Base-by-base conservation (phyloP, 2,329 filamentous ascomycete species). In the Colletotrichum sp. region DNA sequence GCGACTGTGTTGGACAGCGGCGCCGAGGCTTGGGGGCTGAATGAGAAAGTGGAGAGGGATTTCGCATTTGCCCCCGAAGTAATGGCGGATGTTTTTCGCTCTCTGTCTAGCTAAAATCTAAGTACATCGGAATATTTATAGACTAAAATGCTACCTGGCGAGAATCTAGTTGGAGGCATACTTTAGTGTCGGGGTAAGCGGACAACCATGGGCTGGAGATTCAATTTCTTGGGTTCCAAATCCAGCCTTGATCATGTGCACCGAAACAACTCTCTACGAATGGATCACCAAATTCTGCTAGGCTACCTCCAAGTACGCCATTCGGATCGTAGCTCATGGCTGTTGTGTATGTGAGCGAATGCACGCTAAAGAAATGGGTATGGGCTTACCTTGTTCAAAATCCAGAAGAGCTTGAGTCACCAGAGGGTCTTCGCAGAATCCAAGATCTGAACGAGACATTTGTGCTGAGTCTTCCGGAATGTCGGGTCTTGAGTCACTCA, bases 1-100 rank as follows among this genome's bases (percentile, higher is more conserved):
- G 88, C 89, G 7, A 92, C 90, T 2, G 90, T 92, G 2, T 88
- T 91, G 80, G 90, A 87, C 66, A 81, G 81, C 52, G 82, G 84
- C 6, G 70, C 80, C 3, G 80, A 80, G 6, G 86, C 85, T 0
- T 87, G 84, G 84, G 86, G 86, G 0, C 62, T 83, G 13, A 87
- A 88, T 36, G 77, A 79, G 52, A 62, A 36, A 36, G 65, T 74
- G 2, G 71, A 77, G 21, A 67, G 26, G 18, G 69, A 76, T 34
- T 73, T 76, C 6, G 69, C 73, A 4, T 76, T 73, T 30, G 69
- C 36, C 6, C 62, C 63, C 5, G 68, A 70, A 18, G 67, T 69
- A 15, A 69, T 69, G 67, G 67, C 67, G 16, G 34, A 69, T 60
- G 67, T 69, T n/a, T 60, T 69, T 24, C 67, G 55, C 32, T 60